phyloP scores from a whole-genome alignment of 441 rosid genomes.

The Biscutella auriculata region DNA sequence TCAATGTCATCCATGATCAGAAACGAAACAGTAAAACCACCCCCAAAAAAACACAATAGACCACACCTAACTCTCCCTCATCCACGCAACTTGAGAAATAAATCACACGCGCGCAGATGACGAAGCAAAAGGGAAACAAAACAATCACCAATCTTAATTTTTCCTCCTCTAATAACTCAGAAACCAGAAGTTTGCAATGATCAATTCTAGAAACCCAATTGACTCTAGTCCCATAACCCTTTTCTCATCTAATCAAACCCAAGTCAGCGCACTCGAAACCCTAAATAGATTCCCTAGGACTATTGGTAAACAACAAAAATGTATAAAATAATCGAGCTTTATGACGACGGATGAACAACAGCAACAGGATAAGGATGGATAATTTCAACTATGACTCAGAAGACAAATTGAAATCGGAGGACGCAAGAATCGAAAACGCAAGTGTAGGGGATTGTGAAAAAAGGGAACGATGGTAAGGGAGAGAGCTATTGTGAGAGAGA shows the following conservation, averaged over 20 bases:
- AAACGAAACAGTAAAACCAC: constrained; percentile 26
- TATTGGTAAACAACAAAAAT: constrained; percentile 5
- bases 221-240: constrained; percentile 75
- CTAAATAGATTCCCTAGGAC: constrained; percentile 15
- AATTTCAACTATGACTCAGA: constrained; percentile 9
- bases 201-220: constrained; percentile 38
- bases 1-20: constrained; percentile 56
- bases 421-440: background rate
- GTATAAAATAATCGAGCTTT: background rate
- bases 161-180: constrained; percentile 11
- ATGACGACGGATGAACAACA: background rate
- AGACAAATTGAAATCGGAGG: constrained; percentile 15
- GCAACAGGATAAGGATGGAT: background rate
- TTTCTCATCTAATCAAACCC: constrained; percentile 30
- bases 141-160: constrained; percentile 25
- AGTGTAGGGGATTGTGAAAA: constrained; percentile 3
- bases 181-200: constrained; percentile 20
- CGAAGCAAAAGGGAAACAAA: background rate
- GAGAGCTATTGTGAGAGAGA: background rate
- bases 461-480: background rate
- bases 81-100: too few relatives aligned
- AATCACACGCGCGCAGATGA: too few relatives aligned
- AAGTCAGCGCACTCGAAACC: constrained; percentile 26
- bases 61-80: constrained; percentile 29
- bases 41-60: constrained; percentile 25